Conservation (phyloP, 768 basidiomycete species). For the Porphyrellus cyaneotinctus region DNA sequence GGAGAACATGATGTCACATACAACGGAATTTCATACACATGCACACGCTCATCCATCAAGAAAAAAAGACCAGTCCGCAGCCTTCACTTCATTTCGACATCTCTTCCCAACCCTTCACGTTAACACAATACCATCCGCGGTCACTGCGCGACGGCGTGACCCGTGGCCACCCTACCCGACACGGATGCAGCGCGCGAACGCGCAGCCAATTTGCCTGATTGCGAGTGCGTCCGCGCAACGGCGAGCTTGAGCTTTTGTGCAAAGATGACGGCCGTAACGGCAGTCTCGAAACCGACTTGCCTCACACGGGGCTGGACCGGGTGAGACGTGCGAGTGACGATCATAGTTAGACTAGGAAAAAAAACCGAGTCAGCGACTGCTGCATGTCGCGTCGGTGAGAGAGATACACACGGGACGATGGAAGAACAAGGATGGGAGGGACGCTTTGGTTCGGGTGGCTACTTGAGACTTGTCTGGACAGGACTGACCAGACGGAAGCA, state of each 20-base stretch:
- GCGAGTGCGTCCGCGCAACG: slow-evolving; percentile 8
- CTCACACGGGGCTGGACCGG: not conserved
- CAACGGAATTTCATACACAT: too few species aligned
- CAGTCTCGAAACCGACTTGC: slow-evolving; percentile 22
- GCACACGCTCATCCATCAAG: too few species aligned
- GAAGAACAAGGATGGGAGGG: not conserved
- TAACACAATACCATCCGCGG: too few species aligned
- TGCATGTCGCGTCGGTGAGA: not conserved
- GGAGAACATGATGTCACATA: too few species aligned
- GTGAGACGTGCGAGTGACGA: too few species aligned
- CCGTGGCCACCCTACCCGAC: not conserved
- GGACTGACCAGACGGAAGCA: not conserved
- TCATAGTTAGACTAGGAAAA: too few species aligned
- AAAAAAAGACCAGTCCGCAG: too few species aligned
- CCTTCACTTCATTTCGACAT: too few species aligned
- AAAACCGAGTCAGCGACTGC: too few species aligned
- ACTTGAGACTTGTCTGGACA: not conserved
- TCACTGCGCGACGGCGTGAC: too few species aligned
- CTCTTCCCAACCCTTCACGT: too few species aligned
- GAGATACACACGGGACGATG: slow-evolving; percentile 5
- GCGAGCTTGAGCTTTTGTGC: slow-evolving; percentile 21
- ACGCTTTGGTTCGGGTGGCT: not conserved
- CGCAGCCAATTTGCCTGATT: not conserved
- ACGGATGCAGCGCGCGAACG: too few species aligned
- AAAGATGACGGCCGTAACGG: slow-evolving; percentile 21